Conservation (phyloP, 805 yeast genomes). For the Torulaspora quercuum region DNA sequence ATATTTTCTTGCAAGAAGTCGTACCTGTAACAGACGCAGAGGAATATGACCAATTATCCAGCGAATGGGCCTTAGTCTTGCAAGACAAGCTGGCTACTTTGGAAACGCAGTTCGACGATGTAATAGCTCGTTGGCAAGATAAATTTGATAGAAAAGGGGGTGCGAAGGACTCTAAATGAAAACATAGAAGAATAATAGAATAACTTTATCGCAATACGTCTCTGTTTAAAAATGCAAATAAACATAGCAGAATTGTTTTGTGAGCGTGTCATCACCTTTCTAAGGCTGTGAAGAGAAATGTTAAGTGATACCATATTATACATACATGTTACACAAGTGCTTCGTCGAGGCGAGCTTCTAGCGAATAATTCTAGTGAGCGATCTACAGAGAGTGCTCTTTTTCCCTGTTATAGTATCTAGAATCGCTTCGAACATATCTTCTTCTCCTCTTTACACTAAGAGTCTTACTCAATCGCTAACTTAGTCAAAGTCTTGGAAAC, state of each 20-base stretch:
- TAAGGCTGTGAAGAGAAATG: too few relatives aligned
- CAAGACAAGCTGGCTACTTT: conserved; percentile 18
- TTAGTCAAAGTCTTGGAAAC: conserved; percentile 19
- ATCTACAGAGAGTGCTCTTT: conserved; percentile 24
- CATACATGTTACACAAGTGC: too few relatives aligned
- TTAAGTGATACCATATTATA: too few relatives aligned
- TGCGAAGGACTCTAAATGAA: neutral
- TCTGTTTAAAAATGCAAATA: too few relatives aligned
- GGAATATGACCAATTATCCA: conserved; percentile 26
- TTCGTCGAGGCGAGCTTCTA: too few relatives aligned
- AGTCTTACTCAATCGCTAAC: too few relatives aligned
- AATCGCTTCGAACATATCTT: conserved; percentile 27
- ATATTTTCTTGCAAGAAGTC: conserved; percentile 35
- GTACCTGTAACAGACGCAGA: conserved; percentile 23
- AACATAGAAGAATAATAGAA: neutral
- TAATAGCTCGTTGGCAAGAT: conserved; percentile 25
- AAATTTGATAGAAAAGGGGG: conserved; percentile 25
- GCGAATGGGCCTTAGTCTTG: conserved; percentile 30
- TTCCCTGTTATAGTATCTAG: conserved; percentile 30
- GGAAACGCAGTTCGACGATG: conserved; percentile 19
- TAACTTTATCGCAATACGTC: too few relatives aligned
- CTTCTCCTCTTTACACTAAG: too few relatives aligned
- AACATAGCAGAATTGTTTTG: too few relatives aligned
- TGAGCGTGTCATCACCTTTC: too few relatives aligned
- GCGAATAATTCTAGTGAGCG: conserved; percentile 25